phyloP scores from a whole-genome alignment of 1,284 basidiomycete genomes.

The Apiotrichum brassicae region DNA sequence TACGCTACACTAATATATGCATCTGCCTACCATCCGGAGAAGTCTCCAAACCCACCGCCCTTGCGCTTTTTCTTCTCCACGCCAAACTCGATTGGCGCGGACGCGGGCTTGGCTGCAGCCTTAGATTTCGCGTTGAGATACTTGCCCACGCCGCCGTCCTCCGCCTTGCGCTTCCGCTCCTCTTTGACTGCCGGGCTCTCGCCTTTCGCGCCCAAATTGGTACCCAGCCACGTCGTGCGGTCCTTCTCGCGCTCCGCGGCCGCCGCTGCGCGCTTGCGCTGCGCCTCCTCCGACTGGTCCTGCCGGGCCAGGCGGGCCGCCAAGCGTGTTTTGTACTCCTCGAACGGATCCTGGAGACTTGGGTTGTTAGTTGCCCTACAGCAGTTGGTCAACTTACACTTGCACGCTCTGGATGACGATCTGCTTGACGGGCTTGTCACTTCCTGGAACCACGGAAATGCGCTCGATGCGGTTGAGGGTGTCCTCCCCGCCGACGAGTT shows the following conservation, averaged over 20 bases:
- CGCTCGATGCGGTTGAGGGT: constrained; percentile 78
- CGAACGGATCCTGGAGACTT: constrained; percentile 50
- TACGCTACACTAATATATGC: background rate
- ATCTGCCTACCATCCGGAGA: constrained; percentile 37
- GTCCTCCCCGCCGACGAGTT: constrained; percentile 88
- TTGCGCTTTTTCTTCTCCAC: constrained; percentile 47
- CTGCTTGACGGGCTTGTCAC: constrained; percentile 75
- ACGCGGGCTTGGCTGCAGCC: background rate
- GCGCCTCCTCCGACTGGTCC: constrained; percentile 42
- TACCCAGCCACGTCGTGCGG: constrained; percentile 48
- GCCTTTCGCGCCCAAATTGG: constrained; percentile 43
- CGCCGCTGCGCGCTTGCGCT: constrained; percentile 33
- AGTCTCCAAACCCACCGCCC: constrained; percentile 48
- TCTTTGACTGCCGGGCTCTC: constrained; percentile 28
- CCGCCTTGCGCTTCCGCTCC: constrained; percentile 33
- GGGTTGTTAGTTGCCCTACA: background rate
- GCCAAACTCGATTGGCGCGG: constrained; percentile 30
- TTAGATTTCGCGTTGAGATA: constrained; percentile 32
- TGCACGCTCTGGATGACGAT: constrained; percentile 53
- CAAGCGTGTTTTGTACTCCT: constrained; percentile 45
- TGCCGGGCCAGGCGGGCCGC: constrained; percentile 41
- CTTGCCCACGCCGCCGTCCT: constrained; percentile 45
- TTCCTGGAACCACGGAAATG: constrained; percentile 70
- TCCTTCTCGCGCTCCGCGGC: constrained; percentile 48
- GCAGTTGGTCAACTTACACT: constrained; percentile 22